Evolutionary conservation across 164 flowering plant species (phyloP).

Genomic region (Liriodendron chinense): DNA sequence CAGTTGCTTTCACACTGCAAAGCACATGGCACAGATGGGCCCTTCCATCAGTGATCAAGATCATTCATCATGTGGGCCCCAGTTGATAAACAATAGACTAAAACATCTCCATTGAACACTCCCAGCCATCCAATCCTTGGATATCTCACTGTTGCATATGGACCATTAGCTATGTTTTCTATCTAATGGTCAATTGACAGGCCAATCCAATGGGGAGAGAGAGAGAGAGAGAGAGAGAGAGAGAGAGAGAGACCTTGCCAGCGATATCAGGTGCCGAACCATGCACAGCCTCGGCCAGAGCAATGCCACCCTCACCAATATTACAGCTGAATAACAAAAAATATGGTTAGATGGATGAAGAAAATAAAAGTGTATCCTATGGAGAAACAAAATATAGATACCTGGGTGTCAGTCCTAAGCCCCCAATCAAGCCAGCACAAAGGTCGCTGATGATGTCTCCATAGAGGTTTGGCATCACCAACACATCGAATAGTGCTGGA

Average conservation of each 20-base stretch:
- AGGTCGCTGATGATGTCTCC: constrained; percentile 99
- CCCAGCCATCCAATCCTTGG: no score
- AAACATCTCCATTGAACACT: no score
- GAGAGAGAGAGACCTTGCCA: constrained; percentile 46
- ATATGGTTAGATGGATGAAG: not conserved
- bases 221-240: no score
- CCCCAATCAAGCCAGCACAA: constrained; percentile 96
- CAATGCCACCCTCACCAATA: constrained; percentile 97
- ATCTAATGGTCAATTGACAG: no score
- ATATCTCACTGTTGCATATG: no score
- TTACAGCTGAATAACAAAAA: constrained; percentile 56
- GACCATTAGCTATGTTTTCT: no score
- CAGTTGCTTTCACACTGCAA: no score
- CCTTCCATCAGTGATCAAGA: no score
- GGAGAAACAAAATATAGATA: constrained; percentile 18
- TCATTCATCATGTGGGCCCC: no score
- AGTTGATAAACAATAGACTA: no score
- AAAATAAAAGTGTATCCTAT: not conserved
- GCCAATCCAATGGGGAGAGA: no score
- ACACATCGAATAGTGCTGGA: constrained; percentile 89
- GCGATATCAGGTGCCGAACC: constrained; percentile 99
- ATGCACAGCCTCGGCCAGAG: constrained; percentile 99
- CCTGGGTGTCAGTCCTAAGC: constrained; percentile 97
- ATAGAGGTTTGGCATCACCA: constrained; percentile 99
- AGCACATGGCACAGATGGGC: no score